A percentile compares a stretch with the other conserved stretches of the same genome.
phyloP scores from a whole-genome alignment of 225 moss, liverwort and hornwort genomes.

The Physcomitrium patens region DNA sequence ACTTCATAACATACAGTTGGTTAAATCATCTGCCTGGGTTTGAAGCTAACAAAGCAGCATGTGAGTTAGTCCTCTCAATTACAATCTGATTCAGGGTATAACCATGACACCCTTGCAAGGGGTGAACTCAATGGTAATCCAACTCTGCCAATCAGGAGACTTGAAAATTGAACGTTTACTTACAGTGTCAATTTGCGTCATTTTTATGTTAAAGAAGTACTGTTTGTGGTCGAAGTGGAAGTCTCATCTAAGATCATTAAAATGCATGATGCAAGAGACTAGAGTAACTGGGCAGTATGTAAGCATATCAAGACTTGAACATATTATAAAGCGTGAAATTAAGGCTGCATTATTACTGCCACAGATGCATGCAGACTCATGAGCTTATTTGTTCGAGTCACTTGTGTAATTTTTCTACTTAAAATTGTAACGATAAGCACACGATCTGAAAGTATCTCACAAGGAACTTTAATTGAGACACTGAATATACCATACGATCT shows the following conservation, averaged over 20 bases:
- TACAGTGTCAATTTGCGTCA: constrained; percentile 17
- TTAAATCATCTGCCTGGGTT: constrained; percentile 1
- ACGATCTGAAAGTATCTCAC: not conserved
- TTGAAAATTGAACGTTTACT: constrained; percentile 14
- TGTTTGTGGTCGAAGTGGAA: constrained; percentile 16
- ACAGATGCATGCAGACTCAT: constrained; percentile 6
- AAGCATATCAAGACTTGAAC: constrained; percentile 3
- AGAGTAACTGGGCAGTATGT: not conserved
- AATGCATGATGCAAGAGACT: constrained; percentile 20
- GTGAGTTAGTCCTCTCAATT: constrained; percentile 8
- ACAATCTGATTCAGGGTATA: not conserved
- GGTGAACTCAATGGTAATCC: constrained; percentile 10
- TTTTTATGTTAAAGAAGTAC: constrained; percentile 19
- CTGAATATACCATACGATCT: constrained; percentile 17
- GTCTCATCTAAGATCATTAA: constrained; percentile 14
- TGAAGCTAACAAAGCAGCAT: constrained; percentile 8
- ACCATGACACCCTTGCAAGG: constrained; percentile 10
- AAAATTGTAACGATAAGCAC: constrained; percentile 6
- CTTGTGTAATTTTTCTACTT: not conserved
- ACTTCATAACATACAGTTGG: constrained; percentile 2
- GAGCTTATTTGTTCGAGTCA: constrained; percentile 14
- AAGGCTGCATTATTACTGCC: constrained; percentile 1
- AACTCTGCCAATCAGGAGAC: constrained; percentile 9
- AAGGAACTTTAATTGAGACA: constrained; percentile 10
- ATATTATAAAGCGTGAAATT: not conserved